Evolutionary conservation across 78 protist species (phyloP).

Genomic region (Tieghemostelium lacteum): DNA sequence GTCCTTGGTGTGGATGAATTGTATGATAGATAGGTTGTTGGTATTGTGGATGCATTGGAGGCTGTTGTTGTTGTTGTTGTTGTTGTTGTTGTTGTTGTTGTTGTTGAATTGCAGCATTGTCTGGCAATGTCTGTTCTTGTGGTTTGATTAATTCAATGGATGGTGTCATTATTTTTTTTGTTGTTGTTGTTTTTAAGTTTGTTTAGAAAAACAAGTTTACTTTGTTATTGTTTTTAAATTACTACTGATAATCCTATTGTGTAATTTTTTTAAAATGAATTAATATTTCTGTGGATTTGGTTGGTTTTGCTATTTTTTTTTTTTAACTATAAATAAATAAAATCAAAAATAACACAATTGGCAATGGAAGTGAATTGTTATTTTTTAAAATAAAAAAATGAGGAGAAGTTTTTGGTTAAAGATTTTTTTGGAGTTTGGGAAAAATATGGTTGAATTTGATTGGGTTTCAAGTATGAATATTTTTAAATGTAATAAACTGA

Average conservation of each 20-base stretch:
- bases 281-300: background rate
- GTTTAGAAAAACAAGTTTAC: background rate
- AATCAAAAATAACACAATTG: no score
- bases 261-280: background rate
- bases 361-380: no score
- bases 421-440: no score
- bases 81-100: background rate
- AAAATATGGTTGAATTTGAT: no score
- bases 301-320: background rate
- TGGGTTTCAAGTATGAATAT: no score
- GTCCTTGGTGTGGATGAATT: background rate
- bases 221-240: background rate
- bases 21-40: background rate
- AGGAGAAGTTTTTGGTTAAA: no score
- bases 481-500: no score
- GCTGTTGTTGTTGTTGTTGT: background rate
- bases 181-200: background rate
- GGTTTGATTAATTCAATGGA: conserved; percentile 1
- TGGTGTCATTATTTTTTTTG: conserved; percentile 4
- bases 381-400: no score
- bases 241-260: background rate
- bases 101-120: conserved; percentile 44
- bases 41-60: background rate
- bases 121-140: conserved; percentile 3
- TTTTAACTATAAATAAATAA: background rate